Percentiles rank a stretch among this genome's conserved stretches.
Conservation (phyloP, 805 yeast species). For the Cyberlindnera mrakii region DNA sequence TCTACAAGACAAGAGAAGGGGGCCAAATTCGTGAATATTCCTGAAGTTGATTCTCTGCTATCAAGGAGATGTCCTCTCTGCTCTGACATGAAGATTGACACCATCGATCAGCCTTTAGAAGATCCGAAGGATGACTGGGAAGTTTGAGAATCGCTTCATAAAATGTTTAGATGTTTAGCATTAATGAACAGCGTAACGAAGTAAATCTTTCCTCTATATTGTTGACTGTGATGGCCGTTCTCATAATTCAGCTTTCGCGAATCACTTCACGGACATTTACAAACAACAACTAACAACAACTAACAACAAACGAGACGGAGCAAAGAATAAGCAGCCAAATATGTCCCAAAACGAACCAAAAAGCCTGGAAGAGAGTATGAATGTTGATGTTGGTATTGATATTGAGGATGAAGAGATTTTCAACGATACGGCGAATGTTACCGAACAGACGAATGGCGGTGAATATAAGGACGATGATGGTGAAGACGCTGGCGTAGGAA, state of each 20-base stretch:
- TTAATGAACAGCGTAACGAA: background rate
- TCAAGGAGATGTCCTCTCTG: conserved; percentile 69
- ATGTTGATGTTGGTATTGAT: conserved; percentile 19
- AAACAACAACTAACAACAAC: no score
- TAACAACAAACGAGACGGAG: background rate
- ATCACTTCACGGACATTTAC: no score
- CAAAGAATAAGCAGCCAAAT: background rate
- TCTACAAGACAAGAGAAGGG: conserved; percentile 21
- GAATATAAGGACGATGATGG: conserved; percentile 4
- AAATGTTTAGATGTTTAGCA: background rate
- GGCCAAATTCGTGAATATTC: conserved; percentile 22
- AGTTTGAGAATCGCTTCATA: conserved; percentile 2
- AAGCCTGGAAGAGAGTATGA: conserved; percentile 8
- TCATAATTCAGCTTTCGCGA: no score
- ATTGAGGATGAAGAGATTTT: conserved; percentile 24
- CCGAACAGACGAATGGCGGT: conserved; percentile 1
- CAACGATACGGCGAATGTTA: conserved; percentile 17
- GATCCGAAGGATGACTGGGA: conserved; percentile 43
- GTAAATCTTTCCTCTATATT: no score
- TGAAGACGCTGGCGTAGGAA: conserved; percentile 10
- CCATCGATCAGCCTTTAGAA: conserved; percentile 58
- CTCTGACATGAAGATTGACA: conserved; percentile 64
- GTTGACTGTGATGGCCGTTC: no score
- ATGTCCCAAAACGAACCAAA: background rate
- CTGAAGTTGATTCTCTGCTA: conserved; percentile 54